phyloP scores from a whole-genome alignment of 352 stramenopile genomes.

The Saprolegnia parasitica region DNA sequence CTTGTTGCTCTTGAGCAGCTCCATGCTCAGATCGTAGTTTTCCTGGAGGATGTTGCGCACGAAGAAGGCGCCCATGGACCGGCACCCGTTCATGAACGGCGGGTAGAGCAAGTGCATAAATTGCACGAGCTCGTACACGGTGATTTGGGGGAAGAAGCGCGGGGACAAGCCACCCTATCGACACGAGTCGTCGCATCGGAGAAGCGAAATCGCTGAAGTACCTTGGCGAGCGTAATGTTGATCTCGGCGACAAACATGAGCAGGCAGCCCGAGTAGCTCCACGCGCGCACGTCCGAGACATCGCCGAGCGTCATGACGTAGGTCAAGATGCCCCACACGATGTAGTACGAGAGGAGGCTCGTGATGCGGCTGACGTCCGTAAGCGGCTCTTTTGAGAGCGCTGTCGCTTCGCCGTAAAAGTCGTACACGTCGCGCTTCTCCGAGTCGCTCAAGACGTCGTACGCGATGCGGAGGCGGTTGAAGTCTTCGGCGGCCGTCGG shows the following conservation, averaged over 20 bases:
- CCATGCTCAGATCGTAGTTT: conserved; percentile 67
- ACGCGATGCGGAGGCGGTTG: conserved; percentile 90
- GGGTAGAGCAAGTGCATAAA: conserved; percentile 93
- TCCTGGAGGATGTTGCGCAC: conserved; percentile 60
- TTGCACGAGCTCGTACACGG: conserved; percentile 89
- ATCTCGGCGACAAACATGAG: conserved; percentile 94
- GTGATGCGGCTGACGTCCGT: conserved; percentile 89
- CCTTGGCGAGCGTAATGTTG: conserved; percentile 63
- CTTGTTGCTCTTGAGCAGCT: conserved; percentile 78
- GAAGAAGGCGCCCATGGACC: conserved; percentile 91
- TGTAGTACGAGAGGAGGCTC: conserved; percentile 91
- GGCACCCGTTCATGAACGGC: conserved; percentile 95
- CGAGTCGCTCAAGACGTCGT: conserved; percentile 90
- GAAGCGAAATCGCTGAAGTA: conserved; percentile 43
- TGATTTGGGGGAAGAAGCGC: conserved; percentile 70
- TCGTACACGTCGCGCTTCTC: conserved; percentile 94
- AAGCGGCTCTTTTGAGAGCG: conserved; percentile 79
- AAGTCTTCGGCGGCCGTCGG: conserved; percentile 90
- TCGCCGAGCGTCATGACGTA: conserved; percentile 95
- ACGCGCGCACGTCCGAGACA: conserved; percentile 84
- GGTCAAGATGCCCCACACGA: conserved; percentile 93
- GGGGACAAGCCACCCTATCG: conserved; percentile 47
- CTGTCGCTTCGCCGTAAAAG: conserved; percentile 88
- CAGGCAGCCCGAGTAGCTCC: conserved; percentile 91
- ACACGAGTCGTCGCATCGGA: conserved; percentile 54